These are phyloP conservation scores for Aspergillus asperescens DNA, from an alignment of 495 filamentous ascomycete species.

Conservation along the genomic window DNA sequence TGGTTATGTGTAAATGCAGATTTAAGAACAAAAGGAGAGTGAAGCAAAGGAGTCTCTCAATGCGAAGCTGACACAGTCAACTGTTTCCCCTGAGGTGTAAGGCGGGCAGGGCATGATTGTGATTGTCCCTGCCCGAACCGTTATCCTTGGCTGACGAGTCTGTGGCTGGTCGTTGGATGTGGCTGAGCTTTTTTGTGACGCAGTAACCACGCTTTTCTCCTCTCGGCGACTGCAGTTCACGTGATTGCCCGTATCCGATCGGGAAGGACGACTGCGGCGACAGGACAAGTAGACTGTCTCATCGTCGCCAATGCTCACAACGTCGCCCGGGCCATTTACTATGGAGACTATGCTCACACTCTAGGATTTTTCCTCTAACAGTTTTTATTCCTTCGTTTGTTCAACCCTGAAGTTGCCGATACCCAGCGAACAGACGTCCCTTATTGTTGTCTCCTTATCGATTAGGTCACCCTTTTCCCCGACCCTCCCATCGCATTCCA, in stretches of 20 bases:
- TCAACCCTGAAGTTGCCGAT: slow-evolving; percentile 1
- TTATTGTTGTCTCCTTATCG: slow-evolving; percentile 28
- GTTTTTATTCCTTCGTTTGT: background rate
- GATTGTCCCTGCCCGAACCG: slow-evolving; percentile 1
- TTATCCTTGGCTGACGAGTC: too few relatives aligned
- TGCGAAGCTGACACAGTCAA: background rate
- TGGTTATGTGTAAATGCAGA: background rate
- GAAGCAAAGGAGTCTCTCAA: too few relatives aligned
- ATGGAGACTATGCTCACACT: slow-evolving; percentile 1
- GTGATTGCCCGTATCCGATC: background rate
- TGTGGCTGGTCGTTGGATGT: background rate
- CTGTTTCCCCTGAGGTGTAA: slow-evolving; percentile 1
- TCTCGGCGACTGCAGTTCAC: slow-evolving; percentile 1
- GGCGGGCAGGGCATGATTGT: too few relatives aligned
- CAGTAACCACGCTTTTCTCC: background rate
- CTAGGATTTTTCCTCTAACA: background rate
- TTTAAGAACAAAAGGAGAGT: too few relatives aligned
- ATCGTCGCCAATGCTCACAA: background rate
- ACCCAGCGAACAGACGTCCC: slow-evolving; percentile 24
- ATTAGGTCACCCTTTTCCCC: slow-evolving; percentile 19
- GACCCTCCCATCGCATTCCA: background rate
- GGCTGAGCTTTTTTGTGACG: slow-evolving; percentile 8
- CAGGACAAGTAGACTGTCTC: slow-evolving; percentile 1
- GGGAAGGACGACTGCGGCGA: slow-evolving; percentile 13
- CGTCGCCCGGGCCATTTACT: background rate